These are phyloP conservation scores for Circinella minor DNA, from an alignment of 371 early-diverging fungal genomes.

Conservation along the genomic window DNA sequence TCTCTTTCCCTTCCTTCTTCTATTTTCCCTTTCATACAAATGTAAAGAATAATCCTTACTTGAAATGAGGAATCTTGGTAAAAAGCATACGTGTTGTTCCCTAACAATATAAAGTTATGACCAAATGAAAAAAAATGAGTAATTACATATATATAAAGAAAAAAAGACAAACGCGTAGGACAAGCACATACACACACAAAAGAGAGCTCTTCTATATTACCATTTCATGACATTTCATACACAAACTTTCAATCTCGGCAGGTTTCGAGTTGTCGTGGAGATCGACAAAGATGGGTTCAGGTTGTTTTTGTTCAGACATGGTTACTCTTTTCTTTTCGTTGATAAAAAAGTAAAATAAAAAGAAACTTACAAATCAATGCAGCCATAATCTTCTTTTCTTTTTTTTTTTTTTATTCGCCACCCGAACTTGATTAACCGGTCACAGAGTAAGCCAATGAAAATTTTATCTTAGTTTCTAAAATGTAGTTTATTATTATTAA, in stretches of 20 bases:
- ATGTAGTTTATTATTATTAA: no score
- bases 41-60: constrained; percentile 26
- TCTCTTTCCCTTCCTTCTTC: no score
- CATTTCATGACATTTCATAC: constrained; percentile 90
- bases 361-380: no score
- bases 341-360: no score
- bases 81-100: constrained; percentile 87
- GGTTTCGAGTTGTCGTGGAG: constrained; percentile 64
- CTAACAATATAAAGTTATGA: constrained; percentile 33
- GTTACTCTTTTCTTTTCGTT: background rate
- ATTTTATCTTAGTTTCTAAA: no score
- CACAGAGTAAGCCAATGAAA: no score
- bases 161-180: no score
- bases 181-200: no score
- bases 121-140: background rate
- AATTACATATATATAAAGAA: background rate
- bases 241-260: constrained; percentile 88
- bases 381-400: no score
- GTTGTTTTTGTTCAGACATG: background rate
- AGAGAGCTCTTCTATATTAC: constrained; percentile 42
- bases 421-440: no score
- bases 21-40: background rate
- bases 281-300: constrained; percentile 72
- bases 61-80: constrained; percentile 94
- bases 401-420: no score